These are phyloP conservation scores for Limonium bicolor DNA, from an alignment of 148 eudicot genomes.

Conservation along the genomic window DNA sequence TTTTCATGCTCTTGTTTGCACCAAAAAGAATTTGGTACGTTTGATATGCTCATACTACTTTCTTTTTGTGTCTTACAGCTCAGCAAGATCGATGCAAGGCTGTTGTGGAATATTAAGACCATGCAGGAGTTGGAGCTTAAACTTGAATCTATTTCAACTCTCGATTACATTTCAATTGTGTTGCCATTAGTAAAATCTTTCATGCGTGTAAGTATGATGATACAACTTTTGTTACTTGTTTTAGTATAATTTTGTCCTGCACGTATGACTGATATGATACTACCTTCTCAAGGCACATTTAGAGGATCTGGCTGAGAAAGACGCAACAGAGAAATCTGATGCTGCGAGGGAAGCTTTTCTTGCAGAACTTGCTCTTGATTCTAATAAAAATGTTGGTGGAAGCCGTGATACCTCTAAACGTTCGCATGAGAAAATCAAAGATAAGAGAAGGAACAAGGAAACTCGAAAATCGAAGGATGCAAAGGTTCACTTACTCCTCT, in stretches of 20 bases:
- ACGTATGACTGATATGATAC: too few species aligned
- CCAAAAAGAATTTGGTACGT: background rate
- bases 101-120: conserved; percentile 40
- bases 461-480: conserved; percentile 50
- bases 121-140: conserved; percentile 71
- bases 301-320: conserved; percentile 89
- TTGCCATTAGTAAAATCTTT: conserved; percentile 68
- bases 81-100: conserved; percentile 70
- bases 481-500: conserved; percentile 25
- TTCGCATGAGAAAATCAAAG: conserved; percentile 58
- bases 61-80: conserved; percentile 50
- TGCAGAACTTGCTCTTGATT: conserved; percentile 94
- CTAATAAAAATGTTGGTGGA: conserved; percentile 35
- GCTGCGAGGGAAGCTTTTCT: conserved; percentile 96
- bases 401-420: conserved; percentile 41
- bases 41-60: conserved; percentile 11
- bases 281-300: conserved; percentile 42
- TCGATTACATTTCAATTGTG: conserved; percentile 53
- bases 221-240: too few species aligned
- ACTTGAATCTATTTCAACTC: conserved; percentile 44
- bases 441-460: conserved; percentile 68
- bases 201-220: conserved; percentile 62
- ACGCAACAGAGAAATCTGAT: conserved; percentile 94
- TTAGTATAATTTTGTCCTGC: too few species aligned
- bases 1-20: conserved; percentile 3